Conservation (phyloP, 306 rosid genomes). For the Calophaca sinica region DNA sequence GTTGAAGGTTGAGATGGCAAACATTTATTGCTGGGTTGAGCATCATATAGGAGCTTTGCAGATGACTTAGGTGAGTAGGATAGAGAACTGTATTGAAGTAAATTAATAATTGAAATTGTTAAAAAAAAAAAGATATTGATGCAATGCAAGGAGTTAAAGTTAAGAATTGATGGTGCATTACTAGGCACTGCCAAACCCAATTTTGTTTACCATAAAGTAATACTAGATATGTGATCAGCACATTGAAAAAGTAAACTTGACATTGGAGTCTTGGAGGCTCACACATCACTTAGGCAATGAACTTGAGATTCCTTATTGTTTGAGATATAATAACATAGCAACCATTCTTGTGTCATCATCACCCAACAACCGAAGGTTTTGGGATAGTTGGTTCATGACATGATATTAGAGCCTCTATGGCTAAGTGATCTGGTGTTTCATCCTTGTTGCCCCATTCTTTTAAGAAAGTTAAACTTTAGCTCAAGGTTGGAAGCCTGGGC, state of each 20-base stretch:
- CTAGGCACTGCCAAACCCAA: constrained; percentile 12
- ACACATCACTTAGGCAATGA: neutral
- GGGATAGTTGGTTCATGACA: neutral
- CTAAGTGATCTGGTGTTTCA: neutral
- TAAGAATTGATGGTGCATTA: constrained; percentile 3
- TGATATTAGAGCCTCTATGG: neutral
- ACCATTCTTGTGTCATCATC: neutral
- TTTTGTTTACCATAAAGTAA: constrained; percentile 13
- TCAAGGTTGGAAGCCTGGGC: too few relatives aligned
- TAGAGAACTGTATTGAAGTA: constrained; percentile 1
- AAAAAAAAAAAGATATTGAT: constrained; percentile 2
- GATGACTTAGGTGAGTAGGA: constrained; percentile 28
- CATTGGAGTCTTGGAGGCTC: constrained; percentile 12
- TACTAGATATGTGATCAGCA: constrained; percentile 4
- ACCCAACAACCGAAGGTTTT: neutral
- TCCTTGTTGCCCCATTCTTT: neutral
- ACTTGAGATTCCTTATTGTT: constrained; percentile 6
- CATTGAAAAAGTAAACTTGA: constrained; percentile 7
- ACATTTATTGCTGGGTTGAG: constrained; percentile 17
- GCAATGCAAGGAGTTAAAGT: neutral
- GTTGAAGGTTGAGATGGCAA: neutral
- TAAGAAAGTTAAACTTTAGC: too few relatives aligned
- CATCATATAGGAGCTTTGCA: neutral
- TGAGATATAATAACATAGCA: neutral
- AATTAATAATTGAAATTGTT: neutral